Conservation (phyloP, 495 filamentous ascomycete genomes). For the Neurospora sp. region DNA sequence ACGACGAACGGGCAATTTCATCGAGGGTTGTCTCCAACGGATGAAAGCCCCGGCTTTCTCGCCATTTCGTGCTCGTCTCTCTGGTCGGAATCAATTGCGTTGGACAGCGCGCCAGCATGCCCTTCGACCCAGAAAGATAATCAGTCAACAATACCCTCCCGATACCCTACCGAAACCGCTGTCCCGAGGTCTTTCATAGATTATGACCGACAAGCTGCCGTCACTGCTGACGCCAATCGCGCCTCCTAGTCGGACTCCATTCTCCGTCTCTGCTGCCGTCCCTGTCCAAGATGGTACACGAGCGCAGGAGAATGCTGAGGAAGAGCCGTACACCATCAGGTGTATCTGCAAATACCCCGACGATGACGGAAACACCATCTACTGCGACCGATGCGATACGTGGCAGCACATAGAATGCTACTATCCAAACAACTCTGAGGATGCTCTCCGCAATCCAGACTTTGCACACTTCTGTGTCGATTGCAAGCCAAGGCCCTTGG, state of each 20-base stretch:
- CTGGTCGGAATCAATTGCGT: slow-evolving; percentile 22
- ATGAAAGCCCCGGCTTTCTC: slow-evolving; percentile 16
- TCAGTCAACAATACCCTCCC: slow-evolving; percentile 27
- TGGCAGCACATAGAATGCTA: slow-evolving; percentile 99
- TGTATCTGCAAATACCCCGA: slow-evolving; percentile 88
- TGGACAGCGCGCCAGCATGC: slow-evolving; percentile 45
- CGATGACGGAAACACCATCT: slow-evolving; percentile 96
- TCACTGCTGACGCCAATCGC: slow-evolving; percentile 47
- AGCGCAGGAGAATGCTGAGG: slow-evolving; percentile 49
- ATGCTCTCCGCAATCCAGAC: slow-evolving; percentile 53
- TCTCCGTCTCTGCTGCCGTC: slow-evolving; percentile 41
- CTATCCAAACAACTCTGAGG: slow-evolving; percentile 58
- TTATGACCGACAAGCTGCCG: slow-evolving; percentile 87
- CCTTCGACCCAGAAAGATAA: slow-evolving; percentile 44
- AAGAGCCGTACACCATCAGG: slow-evolving; percentile 93
- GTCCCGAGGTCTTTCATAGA: slow-evolving; percentile 55
- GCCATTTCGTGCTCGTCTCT: slow-evolving; percentile 10
- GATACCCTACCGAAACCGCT: slow-evolving; percentile 35
- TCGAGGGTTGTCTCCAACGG: slow-evolving; percentile 8
- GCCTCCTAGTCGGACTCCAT: slow-evolving; percentile 39
- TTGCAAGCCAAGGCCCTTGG: slow-evolving; percentile 66
- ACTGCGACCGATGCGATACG: slow-evolving; percentile 88
- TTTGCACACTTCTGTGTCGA: slow-evolving; percentile 75
- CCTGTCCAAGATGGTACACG: slow-evolving; percentile 46
- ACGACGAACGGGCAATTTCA: neutral